Base-by-base conservation (phyloP, 2,329 filamentous ascomycete species). In the Phialemoniopsis sp. region DNA sequence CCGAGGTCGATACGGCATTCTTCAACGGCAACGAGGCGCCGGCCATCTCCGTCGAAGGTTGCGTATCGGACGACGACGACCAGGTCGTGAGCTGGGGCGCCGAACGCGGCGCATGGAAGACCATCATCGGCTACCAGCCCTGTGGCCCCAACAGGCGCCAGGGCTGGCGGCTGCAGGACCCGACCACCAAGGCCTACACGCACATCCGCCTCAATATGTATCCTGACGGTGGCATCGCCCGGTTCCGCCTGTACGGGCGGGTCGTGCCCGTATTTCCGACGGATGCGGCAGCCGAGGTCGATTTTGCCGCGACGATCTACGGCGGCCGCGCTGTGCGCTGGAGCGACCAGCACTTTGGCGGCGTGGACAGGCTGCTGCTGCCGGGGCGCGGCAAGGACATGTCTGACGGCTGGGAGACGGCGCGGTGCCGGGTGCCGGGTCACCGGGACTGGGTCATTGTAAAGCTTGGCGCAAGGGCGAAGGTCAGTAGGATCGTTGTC, bases 331-430 rank as follows among this genome's bases (percentile, higher is more conserved):
- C 85, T 21, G 68, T 87, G 8, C 73, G 76, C 2, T 89, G 85
- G 67, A 87, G 80, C 41, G 86, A 91, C 59, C 82, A 90, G 63
- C 87, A 91, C 62, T 91, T 89, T 51, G 85, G 87, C 41, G 84
- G 71, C 15, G 56, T 70, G 36, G 70, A 76, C 54, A 58, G 60
- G 45, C 68, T 70, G 34, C 72, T 53, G 36, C 40, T 68, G 1
- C 51, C 50, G 8, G 51, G 38, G 35, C 73, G 70, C 52, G 59
- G 57, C 21, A 80, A 82, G 57, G 84, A 91, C 62, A 91, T 91
- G 87, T 84, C 85, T 34, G 87, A 90, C 57, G 87, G 87, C 5
- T 91, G 87, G 87, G 87, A 91, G 63, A 91, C 87, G 40, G 80
- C 82, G 50, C 73, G 87, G 39, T 87, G 84, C 29, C 68, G 87